Percentiles rank a stretch among this genome's conserved stretches.
These are phyloP conservation scores for Ocimum tenuiflorum DNA, from an alignment of 257 asterid species.

Conservation along the genomic window DNA sequence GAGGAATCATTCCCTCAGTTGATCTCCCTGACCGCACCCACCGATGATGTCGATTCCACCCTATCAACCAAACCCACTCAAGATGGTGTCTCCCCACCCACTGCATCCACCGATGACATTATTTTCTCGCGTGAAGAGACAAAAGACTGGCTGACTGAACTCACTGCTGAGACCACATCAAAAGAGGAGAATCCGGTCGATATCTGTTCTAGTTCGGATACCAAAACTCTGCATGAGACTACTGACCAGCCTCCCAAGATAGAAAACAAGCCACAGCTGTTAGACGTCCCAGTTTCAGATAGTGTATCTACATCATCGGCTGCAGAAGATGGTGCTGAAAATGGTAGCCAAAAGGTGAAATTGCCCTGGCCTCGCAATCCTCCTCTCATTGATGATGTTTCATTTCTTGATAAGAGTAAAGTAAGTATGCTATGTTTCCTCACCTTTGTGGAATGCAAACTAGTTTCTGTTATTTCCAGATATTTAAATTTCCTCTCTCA, in stretches of 20 bases:
- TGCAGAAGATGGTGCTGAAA: slow-evolving; percentile 37
- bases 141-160: slow-evolving; percentile 21
- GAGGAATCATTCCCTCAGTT: slow-evolving; percentile 10
- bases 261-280: slow-evolving; percentile 21
- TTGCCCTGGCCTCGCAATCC: slow-evolving; percentile 61
- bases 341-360: slow-evolving; percentile 37
- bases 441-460: slow-evolving; percentile 3
- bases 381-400: slow-evolving; percentile 56
- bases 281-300: slow-evolving; percentile 25
- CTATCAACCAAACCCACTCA: slow-evolving; percentile 19
- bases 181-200: slow-evolving; percentile 26
- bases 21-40: slow-evolving; percentile 6
- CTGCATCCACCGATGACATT: slow-evolving; percentile 18
- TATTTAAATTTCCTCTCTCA: slow-evolving; percentile 15
- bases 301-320: slow-evolving; percentile 30
- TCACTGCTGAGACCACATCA: slow-evolving; percentile 23
- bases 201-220: slow-evolving; percentile 25
- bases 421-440: slow-evolving; percentile 34
- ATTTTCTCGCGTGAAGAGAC: slow-evolving; percentile 27
- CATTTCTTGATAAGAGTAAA: slow-evolving; percentile 70
- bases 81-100: slow-evolving; percentile 24
- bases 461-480: background rate
- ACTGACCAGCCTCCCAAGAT: slow-evolving; percentile 16
- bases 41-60: slow-evolving; percentile 14
- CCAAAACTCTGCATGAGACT: slow-evolving; percentile 19